Percentiles rank a stretch among this genome's conserved stretches.
phyloP scores from a whole-genome alignment of 371 early-diverging fungal species.

The Umbelopsis sp. region DNA sequence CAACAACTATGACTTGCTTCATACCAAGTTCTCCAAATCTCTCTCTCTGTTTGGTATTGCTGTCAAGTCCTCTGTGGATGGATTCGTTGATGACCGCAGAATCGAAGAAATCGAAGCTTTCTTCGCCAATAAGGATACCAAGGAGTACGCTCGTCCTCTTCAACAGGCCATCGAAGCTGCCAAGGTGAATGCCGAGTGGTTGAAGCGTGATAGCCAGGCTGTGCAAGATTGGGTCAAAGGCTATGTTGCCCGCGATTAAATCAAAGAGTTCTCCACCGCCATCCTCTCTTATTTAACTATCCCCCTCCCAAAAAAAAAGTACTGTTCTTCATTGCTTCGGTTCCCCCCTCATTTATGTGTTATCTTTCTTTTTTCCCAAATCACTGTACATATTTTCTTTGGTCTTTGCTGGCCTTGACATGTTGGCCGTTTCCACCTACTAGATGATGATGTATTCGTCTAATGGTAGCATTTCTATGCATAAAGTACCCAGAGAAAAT shows the following conservation, averaged over 20 bases:
- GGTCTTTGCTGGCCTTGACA: neutral
- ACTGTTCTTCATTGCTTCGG: no score
- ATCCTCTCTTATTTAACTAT: neutral
- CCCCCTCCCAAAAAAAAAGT: neutral
- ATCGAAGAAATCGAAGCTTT: constrained; percentile 73
- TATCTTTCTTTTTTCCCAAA: neutral
- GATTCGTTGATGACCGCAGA: constrained; percentile 66
- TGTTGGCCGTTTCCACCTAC: no score
- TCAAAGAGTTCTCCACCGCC: neutral
- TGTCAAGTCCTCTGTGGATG: constrained; percentile 69
- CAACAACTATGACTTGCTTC: constrained; percentile 69
- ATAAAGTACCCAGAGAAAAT: no score
- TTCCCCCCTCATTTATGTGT: no score
- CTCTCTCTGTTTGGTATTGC: constrained; percentile 78
- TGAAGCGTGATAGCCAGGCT: constrained; percentile 71
- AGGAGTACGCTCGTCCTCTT: constrained; percentile 70
- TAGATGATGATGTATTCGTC: no score
- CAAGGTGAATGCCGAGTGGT: constrained; percentile 77
- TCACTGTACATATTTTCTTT: neutral
- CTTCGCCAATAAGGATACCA: constrained; percentile 79
- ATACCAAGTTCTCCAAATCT: constrained; percentile 71
- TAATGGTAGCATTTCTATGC: no score
- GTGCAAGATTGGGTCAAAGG: constrained; percentile 72
- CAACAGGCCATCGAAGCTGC: constrained; percentile 90
- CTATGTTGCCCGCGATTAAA: constrained; percentile 25